Conservation (phyloP, 2,329 filamentous ascomycete genomes). For the Fusarium equiseti region DNA sequence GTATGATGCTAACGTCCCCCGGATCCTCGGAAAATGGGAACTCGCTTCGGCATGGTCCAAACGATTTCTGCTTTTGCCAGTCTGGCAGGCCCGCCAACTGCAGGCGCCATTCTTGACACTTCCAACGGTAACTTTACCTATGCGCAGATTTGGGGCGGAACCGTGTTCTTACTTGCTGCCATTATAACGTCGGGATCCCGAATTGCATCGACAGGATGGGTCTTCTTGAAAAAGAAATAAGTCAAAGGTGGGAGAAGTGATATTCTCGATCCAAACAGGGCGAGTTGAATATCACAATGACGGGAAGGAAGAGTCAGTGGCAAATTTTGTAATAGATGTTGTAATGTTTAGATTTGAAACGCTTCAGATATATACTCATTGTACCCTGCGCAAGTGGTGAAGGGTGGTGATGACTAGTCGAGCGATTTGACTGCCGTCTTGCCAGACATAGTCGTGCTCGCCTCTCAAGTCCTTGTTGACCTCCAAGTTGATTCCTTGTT, state of each 20-base stretch:
- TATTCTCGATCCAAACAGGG: neutral
- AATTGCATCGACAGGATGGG: conserved; percentile 53
- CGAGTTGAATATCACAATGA: neutral
- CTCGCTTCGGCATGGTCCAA: conserved; percentile 59
- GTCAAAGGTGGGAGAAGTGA: neutral
- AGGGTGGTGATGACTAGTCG: conserved; percentile 56
- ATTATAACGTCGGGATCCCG: conserved; percentile 51
- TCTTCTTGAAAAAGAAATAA: conserved; percentile 52
- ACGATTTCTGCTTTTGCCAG: conserved; percentile 57
- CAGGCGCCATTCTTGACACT: conserved; percentile 49
- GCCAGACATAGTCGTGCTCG: conserved; percentile 74
- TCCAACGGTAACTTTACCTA: conserved; percentile 52
- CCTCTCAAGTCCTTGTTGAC: conserved; percentile 62
- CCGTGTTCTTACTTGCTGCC: conserved; percentile 54
- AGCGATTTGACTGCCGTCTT: conserved; percentile 68
- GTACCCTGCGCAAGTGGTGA: conserved; percentile 27
- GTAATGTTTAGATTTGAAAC: conserved; percentile 33
- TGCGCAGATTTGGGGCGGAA: conserved; percentile 62
- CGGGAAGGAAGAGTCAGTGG: neutral
- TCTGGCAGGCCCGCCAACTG: conserved; percentile 56
- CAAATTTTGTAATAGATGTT: neutral
- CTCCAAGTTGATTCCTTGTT: conserved; percentile 52
- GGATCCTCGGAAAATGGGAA: conserved; percentile 57
- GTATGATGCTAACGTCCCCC: neutral
- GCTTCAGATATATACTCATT: neutral